Evolutionary conservation across 495 filamentous ascomycete genomes (phyloP), one percentile per base, ranked within the genome.

Genomic region (Penicillium malachiteum): DNA sequence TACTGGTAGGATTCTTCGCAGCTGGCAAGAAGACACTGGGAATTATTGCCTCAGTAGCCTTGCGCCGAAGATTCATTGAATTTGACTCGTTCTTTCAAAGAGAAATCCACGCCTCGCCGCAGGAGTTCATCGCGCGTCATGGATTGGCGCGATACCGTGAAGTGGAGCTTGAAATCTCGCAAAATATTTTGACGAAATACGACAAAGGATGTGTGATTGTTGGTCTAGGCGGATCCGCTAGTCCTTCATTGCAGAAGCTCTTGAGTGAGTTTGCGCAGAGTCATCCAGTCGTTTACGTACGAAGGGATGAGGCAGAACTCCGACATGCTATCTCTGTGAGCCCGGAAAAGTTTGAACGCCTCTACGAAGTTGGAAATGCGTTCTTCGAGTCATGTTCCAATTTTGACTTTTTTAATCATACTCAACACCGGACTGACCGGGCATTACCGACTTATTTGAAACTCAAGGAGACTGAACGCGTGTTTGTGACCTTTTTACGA

Each of bases 1-100:
- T 89, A 12, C 76, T 91, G 7, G 79, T 90, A n/a, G 87, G 87
- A 37, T 79, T 85, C 45, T 80, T 84, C 34, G 86, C 86, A 3
- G 82, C 83, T 17, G 87, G 87, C 17, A 90, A 90, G 68, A 81
- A 83, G 30, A 88, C 84, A 0, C 75, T 91, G 7, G 86, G 84
- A 4, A 81, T 91, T 56, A 86, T 91, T 42, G 86, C 84, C n/a
- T 86, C 86, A 4, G 84, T 82, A 7, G 79, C 83, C 59, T 81
- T 87, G 14, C 80, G 80, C 30, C 79, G 85, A 13, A 79, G 81
- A 9, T 79, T 91, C 3, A 78, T 89, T 44, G 87, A 87, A 46
- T 81, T 81, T 52, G 86, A 89, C 58, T 74, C 81, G 56, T 78
- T 75, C 38, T 91, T 91, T 56, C 73, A 82, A 41, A 78, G 83